A percentile compares a stretch with the other conserved stretches of the same genome.
Evolutionary conservation across 345 rosid species (phyloP).

Genomic region (Lumnitzera littorea): DNA sequence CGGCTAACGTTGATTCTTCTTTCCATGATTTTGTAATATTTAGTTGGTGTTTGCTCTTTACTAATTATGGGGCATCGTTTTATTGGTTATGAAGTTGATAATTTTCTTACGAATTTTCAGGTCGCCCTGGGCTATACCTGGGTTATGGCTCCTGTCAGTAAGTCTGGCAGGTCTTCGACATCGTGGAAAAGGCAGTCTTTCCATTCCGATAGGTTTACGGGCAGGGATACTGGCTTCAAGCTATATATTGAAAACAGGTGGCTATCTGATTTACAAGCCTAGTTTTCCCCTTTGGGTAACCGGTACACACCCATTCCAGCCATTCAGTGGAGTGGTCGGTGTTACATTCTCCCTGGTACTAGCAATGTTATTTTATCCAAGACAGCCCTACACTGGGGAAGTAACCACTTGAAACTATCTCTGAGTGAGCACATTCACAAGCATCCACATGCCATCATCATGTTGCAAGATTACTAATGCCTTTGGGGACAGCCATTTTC

Average conservation of each 20-base stretch:
- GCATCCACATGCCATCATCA: too few relatives aligned
- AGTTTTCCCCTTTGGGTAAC: conserved; percentile 53
- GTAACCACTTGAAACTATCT: conserved; percentile 2
- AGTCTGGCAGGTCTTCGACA: conserved; percentile 59
- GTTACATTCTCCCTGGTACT: conserved; percentile 39
- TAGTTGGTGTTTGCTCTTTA: neutral
- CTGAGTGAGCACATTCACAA: conserved; percentile 1
- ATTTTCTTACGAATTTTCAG: conserved; percentile 25
- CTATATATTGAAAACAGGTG: conserved; percentile 55
- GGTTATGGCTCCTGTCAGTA: conserved; percentile 69
- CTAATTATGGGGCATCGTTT: neutral
- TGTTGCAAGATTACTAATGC: too few relatives aligned
- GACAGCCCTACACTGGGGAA: conserved; percentile 20
- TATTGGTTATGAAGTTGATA: conserved; percentile 1
- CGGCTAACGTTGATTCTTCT: too few relatives aligned
- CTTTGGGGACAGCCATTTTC: too few relatives aligned
- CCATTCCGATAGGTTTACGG: conserved; percentile 60
- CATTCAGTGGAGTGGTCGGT: conserved; percentile 78
- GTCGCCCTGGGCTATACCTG: conserved; percentile 63
- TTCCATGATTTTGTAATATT: too few relatives aligned
- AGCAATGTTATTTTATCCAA: conserved; percentile 59
- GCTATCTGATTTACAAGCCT: conserved; percentile 39
- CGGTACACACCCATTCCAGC: conserved; percentile 61
- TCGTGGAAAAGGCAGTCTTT: conserved; percentile 53
- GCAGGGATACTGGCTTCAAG: conserved; percentile 64